Base-by-base conservation (phyloP, 1,139 yeast species). In the Taiozyma sp. region DNA sequence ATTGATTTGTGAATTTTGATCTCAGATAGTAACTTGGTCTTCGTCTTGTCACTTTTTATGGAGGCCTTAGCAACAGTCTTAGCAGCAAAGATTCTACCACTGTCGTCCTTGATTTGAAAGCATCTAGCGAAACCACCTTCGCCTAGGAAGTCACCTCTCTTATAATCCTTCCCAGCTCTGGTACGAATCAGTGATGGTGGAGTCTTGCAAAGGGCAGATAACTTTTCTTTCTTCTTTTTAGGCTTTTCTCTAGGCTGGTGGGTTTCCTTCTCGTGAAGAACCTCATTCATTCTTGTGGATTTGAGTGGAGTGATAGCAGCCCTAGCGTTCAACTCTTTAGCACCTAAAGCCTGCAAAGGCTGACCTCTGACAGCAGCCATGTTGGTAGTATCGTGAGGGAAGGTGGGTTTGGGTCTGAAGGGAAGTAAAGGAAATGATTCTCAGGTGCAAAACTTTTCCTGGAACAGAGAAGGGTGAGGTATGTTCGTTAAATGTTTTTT, bases 41-140 rank as follows among this genome's bases (percentile, higher is more conserved):
- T 85, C 22, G 97, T 90, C 74, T 93, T 93, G 63, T 88, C 96
- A 56, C 88, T 85, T 61, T 85, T 87, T 58, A 95, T 85, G 19
- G 97, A 89, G 1, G 91, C 91, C 70, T 93, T 95, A 47, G 99
- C 99, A 44, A 95, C 96, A 0, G 99, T 95, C 65, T 95, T 95
- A 37, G 99, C 99, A 30, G 99, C 99, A 70, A 77, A 93, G 4
- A 89, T 79, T 64, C 83, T 81, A 40, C 98, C 98, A 55, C 80
- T 75, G 55, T 91, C 85, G 67, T 89, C 96, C 66, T 87, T 88
- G 77, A 95, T 95, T 68, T 93, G 97, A 72, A 95, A 95, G 68
- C 99, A 95, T 66, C 99, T 83, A 21, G 99, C 99, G 74, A 95
- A 95, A 0, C 99, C 99, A 53, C 99, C 99, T 73, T 90, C 99